phyloP scores from a whole-genome alignment of 352 stramenopile genomes.

The Pythium grandisporangium region DNA sequence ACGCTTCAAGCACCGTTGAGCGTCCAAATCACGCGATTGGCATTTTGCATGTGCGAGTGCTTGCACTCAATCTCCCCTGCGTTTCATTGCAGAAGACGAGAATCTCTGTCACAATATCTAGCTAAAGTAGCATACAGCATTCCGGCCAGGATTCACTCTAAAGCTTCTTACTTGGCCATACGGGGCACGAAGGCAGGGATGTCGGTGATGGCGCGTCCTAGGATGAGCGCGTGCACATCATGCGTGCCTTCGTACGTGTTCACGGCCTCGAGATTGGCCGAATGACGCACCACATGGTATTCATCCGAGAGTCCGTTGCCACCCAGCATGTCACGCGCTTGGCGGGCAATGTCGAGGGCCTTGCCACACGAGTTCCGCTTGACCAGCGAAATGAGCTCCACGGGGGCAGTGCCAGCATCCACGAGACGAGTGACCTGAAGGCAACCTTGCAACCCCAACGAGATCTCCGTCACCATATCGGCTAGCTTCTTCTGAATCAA shows the following conservation, averaged over 20 bases:
- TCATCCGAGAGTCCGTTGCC: slow-evolving; percentile 98
- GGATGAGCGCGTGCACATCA: slow-evolving; percentile 97
- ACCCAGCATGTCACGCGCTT: slow-evolving; percentile 94
- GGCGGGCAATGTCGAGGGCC: slow-evolving; percentile 89
- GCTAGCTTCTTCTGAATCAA: slow-evolving; percentile 98
- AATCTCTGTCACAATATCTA: too few species aligned
- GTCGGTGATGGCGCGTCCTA: slow-evolving; percentile 95
- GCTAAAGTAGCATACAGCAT: too few species aligned
- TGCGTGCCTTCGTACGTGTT: slow-evolving; percentile 99
- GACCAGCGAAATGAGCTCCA: slow-evolving; percentile 93
- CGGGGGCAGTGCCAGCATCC: slow-evolving; percentile 63
- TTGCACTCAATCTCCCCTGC: too few species aligned
- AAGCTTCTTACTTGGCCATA: too few species aligned
- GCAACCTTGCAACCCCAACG: slow-evolving; percentile 88
- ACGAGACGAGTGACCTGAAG: slow-evolving; percentile 89
- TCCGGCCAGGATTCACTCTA: too few species aligned
- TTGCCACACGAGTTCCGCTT: slow-evolving; percentile 96
- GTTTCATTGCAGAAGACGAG: too few species aligned
- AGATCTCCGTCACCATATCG: slow-evolving; percentile 96
- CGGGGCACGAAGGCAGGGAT: slow-evolving; percentile 92
- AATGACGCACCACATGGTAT: slow-evolving; percentile 97
- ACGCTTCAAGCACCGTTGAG: too few species aligned
- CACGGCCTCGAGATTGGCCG: slow-evolving; percentile 97
- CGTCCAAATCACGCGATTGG: too few species aligned
- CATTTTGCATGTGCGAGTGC: too few species aligned